These are phyloP conservation scores for Trichophyton mentagrophytes DNA, from an alignment of 2,329 filamentous ascomycete genomes.

Conservation along the genomic window DNA sequence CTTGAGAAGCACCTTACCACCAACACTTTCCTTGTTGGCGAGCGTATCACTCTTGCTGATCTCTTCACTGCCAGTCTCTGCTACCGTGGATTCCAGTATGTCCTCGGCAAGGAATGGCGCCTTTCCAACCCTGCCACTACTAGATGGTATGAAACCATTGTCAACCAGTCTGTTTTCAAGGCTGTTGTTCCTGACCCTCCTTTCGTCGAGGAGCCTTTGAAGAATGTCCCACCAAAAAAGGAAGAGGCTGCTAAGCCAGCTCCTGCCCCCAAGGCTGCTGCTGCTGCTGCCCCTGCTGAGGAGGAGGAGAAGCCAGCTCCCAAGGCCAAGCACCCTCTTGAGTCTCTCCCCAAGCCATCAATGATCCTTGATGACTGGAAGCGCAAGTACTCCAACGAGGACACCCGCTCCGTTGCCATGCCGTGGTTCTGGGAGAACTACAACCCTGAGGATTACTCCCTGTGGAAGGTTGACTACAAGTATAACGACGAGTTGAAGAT, in stretches of 20 bases:
- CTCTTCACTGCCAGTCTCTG: constrained; percentile 70
- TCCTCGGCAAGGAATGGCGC: constrained; percentile 88
- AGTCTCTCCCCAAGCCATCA: constrained; percentile 64
- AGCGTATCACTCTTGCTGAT: constrained; percentile 94
- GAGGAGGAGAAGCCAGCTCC: constrained; percentile 51
- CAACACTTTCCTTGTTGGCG: constrained; percentile 95
- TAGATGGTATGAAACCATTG: constrained; percentile 90
- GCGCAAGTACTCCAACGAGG: constrained; percentile 95
- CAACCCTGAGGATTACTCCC: constrained; percentile 87
- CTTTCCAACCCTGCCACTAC: constrained; percentile 68
- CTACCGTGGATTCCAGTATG: constrained; percentile 78
- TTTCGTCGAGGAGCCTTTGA: constrained; percentile 69
- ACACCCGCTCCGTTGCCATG: constrained; percentile 66
- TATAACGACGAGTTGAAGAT: constrained; percentile 97
- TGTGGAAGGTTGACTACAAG: constrained; percentile 95
- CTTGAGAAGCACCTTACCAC: constrained; percentile 77
- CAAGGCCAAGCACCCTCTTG: constrained; percentile 95
- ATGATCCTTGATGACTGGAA: constrained; percentile 94
- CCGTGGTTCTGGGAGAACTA: constrained; percentile 98
- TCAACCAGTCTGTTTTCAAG: constrained; percentile 84
- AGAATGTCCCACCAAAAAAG: constrained; percentile 63
- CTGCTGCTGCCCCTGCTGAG: constrained; percentile 32
- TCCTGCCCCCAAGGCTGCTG: constrained; percentile 39
- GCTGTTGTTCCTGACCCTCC: constrained; percentile 62
- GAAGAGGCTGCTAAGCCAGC: constrained; percentile 52